Conservation (phyloP, 768 basidiomycete genomes). For the Boletus rubescentipes region DNA sequence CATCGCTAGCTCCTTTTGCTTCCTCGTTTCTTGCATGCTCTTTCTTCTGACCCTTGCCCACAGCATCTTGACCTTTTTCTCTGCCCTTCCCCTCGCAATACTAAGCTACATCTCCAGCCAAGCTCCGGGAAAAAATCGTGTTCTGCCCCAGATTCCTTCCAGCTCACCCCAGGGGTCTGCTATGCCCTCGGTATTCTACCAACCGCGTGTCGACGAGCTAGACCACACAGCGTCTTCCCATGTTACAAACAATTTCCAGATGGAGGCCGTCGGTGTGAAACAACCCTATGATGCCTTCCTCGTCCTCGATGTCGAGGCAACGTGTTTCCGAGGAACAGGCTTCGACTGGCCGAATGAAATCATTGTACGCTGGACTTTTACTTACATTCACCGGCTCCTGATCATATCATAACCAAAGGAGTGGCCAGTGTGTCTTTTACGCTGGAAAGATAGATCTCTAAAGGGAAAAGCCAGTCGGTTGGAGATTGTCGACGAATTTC, state of each 20-base stretch:
- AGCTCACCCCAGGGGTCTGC: neutral
- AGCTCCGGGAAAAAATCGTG: neutral
- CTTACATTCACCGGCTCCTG: constrained; percentile 7
- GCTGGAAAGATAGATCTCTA: constrained; percentile 66
- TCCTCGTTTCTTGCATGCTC: constrained; percentile 9
- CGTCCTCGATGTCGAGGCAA: constrained; percentile 88
- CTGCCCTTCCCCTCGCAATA: constrained; percentile 3
- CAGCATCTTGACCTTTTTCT: neutral
- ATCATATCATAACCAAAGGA: constrained; percentile 52
- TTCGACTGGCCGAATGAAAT: constrained; percentile 95
- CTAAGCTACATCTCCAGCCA: constrained; percentile 2
- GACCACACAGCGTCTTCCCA: constrained; percentile 1
- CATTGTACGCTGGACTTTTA: constrained; percentile 58
- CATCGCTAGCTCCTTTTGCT: neutral
- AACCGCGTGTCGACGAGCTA: constrained; percentile 4
- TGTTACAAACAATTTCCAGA: constrained; percentile 4
- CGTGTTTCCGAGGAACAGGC: constrained; percentile 61
- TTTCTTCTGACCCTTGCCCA: constrained; percentile 12
- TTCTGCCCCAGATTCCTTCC: neutral
- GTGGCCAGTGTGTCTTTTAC: constrained; percentile 87
- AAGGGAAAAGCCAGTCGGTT: constrained; percentile 55
- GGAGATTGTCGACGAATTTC: constrained; percentile 77
- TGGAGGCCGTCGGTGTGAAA: constrained; percentile 24
- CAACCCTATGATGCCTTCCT: constrained; percentile 76
- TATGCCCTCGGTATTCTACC: constrained; percentile 23